phyloP scores from a whole-genome alignment of 2,329 filamentous ascomycete genomes.

The Byssothecium circinans region DNA sequence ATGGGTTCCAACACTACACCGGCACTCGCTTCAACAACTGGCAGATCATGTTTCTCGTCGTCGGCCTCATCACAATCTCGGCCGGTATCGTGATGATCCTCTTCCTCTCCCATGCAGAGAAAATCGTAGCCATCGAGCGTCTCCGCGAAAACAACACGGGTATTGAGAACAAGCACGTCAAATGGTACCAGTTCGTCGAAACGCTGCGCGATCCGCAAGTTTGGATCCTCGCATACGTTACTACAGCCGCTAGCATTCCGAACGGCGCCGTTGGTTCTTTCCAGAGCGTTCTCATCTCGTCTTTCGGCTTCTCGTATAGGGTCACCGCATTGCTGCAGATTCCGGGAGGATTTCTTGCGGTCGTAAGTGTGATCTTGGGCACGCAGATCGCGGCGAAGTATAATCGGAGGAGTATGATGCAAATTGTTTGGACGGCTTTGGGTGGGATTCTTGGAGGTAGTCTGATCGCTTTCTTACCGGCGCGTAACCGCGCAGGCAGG shows the following conservation, averaged over 20 bases:
- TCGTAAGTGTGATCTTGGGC: constrained; percentile 13
- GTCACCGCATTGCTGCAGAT: constrained; percentile 51
- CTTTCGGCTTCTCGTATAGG: constrained; percentile 53
- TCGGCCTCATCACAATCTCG: constrained; percentile 19
- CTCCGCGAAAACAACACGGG: constrained; percentile 51
- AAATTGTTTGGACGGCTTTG: constrained; percentile 14
- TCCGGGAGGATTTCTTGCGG: constrained; percentile 16
- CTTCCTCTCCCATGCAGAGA: constrained; percentile 39
- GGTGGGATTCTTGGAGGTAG: constrained; percentile 14
- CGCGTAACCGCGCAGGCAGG: constrained; percentile 7
- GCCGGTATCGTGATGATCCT: constrained; percentile 29
- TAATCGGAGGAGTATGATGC: constrained; percentile 15
- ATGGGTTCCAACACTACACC: constrained; percentile 28
- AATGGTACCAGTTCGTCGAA: constrained; percentile 49
- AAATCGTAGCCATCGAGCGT: constrained; percentile 36
- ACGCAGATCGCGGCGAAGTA: constrained; percentile 15
- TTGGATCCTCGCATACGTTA: constrained; percentile 36
- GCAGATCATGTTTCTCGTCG: constrained; percentile 28
- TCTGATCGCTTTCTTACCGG: constrained; percentile 18
- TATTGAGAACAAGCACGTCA: constrained; percentile 51
- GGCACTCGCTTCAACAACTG: constrained; percentile 17
- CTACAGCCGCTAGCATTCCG: constrained; percentile 21
- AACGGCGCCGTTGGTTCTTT: constrained; percentile 43
- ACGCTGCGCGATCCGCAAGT: constrained; percentile 46
- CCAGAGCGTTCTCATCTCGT: constrained; percentile 21